These are phyloP conservation scores for Exophiala oligosperma DNA, from an alignment of 2,329 filamentous ascomycete genomes.

Conservation along the genomic window DNA sequence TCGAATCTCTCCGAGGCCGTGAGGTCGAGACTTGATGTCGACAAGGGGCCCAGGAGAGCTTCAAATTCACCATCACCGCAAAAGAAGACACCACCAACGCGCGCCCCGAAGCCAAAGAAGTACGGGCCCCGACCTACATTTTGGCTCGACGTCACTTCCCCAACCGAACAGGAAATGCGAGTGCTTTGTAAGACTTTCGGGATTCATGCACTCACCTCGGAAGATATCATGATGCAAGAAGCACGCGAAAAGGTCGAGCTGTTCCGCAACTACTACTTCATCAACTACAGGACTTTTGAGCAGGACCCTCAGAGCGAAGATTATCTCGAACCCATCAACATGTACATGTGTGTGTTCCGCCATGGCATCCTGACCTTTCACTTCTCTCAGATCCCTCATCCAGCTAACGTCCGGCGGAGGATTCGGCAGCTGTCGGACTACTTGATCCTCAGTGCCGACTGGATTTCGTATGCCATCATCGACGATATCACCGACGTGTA, in stretches of 20 bases:
- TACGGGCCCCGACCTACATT: constrained; percentile 87
- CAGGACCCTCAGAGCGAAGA: constrained; percentile 87
- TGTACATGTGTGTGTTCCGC: constrained; percentile 96
- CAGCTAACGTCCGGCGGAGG: constrained; percentile 89
- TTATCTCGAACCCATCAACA: constrained; percentile 92
- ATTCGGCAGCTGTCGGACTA: constrained; percentile 95
- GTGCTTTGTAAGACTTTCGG: constrained; percentile 88
- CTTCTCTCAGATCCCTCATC: constrained; percentile 88
- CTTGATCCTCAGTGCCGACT: constrained; percentile 87
- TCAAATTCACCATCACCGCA: constrained; percentile 48
- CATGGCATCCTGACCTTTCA: constrained; percentile 96
- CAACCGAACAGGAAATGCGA: constrained; percentile 95
- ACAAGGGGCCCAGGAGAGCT: constrained; percentile 18
- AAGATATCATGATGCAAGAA: constrained; percentile 97
- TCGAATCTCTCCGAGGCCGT: constrained; percentile 6
- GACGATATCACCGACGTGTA: constrained; percentile 99
- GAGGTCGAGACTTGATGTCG: constrained; percentile 8
- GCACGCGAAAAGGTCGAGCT: constrained; percentile 97
- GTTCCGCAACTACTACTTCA: constrained; percentile 97
- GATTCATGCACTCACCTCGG: constrained; percentile 90
- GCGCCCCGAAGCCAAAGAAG: constrained; percentile 48
- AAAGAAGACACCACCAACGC: constrained; percentile 28
- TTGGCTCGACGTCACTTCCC: constrained; percentile 91
- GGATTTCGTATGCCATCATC: constrained; percentile 97
- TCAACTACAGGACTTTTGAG: constrained; percentile 97